Conservation (phyloP, 2,329 filamentous ascomycete species). For the Xylaria digitata region DNA sequence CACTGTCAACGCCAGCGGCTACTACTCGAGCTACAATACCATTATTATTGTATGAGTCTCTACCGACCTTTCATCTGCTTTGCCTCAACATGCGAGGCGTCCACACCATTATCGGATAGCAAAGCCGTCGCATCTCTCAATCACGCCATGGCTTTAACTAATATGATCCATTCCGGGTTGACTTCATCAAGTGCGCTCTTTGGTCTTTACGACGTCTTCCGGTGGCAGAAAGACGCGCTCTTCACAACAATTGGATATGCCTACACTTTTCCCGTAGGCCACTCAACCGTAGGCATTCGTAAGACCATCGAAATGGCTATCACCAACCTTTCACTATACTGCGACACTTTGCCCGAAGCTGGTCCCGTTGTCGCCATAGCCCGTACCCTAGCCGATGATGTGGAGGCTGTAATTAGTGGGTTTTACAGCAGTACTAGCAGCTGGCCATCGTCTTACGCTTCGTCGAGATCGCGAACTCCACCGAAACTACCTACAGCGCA, state of each 20-base stretch:
- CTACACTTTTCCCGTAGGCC: constrained; percentile 33
- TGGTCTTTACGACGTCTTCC: constrained; percentile 35
- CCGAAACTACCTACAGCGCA: too few species aligned
- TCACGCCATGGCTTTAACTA: constrained; percentile 37
- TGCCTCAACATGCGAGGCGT: constrained; percentile 9
- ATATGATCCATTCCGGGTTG: constrained; percentile 34
- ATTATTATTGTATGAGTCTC: constrained; percentile 35
- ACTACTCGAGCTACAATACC: constrained; percentile 39
- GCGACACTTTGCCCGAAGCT: constrained; percentile 28
- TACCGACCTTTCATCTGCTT: constrained; percentile 39
- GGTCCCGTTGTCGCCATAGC: constrained; percentile 8
- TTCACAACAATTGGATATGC: constrained; percentile 39
- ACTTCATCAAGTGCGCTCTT: constrained; percentile 27
- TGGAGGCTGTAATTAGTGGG: not conserved
- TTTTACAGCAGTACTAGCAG: too few species aligned
- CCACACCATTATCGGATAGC: constrained; percentile 30
- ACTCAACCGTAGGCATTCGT: not conserved
- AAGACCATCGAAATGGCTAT: constrained; percentile 31
- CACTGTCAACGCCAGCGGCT: constrained; percentile 39
- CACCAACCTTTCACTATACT: constrained; percentile 24
- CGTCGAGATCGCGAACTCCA: too few species aligned
- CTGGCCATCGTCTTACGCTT: too few species aligned
- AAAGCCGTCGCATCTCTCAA: constrained; percentile 25
- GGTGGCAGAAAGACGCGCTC: constrained; percentile 39
- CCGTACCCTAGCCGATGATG: constrained; percentile 25